Conservation (phyloP, 2,329 filamentous ascomycete genomes). For the Paraphoma chrysanthemicola region DNA sequence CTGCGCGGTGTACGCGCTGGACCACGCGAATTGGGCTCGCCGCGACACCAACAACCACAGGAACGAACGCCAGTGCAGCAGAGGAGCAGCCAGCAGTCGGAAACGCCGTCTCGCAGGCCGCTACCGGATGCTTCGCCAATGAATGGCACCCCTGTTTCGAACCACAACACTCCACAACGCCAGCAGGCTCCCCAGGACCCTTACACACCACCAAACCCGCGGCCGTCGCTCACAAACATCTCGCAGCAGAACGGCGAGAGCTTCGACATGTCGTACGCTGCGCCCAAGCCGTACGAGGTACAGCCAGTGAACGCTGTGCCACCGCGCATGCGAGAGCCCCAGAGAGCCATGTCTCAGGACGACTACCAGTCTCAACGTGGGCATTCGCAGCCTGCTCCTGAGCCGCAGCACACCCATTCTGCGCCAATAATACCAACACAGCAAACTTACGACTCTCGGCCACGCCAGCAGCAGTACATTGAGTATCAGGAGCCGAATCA, state of each 20-base stretch:
- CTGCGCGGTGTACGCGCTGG: slow-evolving; percentile 39
- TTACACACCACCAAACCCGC: slow-evolving; percentile 33
- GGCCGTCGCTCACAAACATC: slow-evolving; percentile 28
- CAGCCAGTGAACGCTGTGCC: slow-evolving; percentile 37
- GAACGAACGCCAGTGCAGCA: slow-evolving; percentile 25
- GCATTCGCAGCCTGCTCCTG: slow-evolving; percentile 31
- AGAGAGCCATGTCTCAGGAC: slow-evolving; percentile 37
- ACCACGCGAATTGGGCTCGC: slow-evolving; percentile 43
- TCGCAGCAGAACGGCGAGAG: slow-evolving; percentile 27
- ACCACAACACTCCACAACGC: slow-evolving; percentile 33
- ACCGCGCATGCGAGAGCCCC: slow-evolving; percentile 25
- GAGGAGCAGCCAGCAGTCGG: slow-evolving; percentile 25
- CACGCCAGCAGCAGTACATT: slow-evolving; percentile 17
- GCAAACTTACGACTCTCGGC: slow-evolving; percentile 28
- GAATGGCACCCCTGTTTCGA: slow-evolving; percentile 24
- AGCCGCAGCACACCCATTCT: slow-evolving; percentile 54
- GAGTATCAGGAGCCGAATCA: slow-evolving; percentile 21
- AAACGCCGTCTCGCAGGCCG: slow-evolving; percentile 37
- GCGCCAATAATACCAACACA: slow-evolving; percentile 51
- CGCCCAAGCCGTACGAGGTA: slow-evolving; percentile 46
- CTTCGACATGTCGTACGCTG: slow-evolving; percentile 47
- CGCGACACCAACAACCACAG: slow-evolving; percentile 35
- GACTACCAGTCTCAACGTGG: slow-evolving; percentile 31
- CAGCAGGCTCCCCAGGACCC: slow-evolving; percentile 28
- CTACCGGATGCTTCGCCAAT: slow-evolving; percentile 35